Evolutionary conservation across 176 grass and related monocot genomes (phyloP), one percentile per base, ranked within the genome.

Genomic region (Lolium multiflorum): DNA sequence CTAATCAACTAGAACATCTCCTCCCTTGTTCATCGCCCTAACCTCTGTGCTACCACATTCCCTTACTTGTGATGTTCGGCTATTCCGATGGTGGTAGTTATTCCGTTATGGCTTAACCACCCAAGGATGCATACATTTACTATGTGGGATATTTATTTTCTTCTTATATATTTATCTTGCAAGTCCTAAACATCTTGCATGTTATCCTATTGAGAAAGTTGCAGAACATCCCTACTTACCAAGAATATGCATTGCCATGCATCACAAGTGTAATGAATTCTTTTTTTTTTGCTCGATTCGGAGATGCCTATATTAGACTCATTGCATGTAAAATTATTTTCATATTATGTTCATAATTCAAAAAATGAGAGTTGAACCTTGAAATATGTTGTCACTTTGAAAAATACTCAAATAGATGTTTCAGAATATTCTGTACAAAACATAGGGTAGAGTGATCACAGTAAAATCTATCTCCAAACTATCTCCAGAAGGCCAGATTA

Each of bases 231-330:
- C 65, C 71, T 82, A 56, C 54, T 56, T 16, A 14, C 28, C 80
- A 50, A 20, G 37, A 54, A 63, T 35, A 28, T 81, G 59, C 46
- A 41, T 64, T 55, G 28, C 18, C 74, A 54, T 43, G 26, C 0
- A 55, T 82, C 11, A 47, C 31, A 72, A 69, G 21, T 43, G 12
- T 71, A 71, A 71, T 67, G 61, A 65, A 25, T 31, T 39, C 48
- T 84, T 41, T 9, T 16, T 7, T 18, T 7, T 2, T 20, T 20
- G 3, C 31, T 35, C 31, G 14, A 56, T 56, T 18, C 6, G 7
- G 1, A 56, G 16, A 50, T 11, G 48, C 48, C 48, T 50, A 13
- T 50, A 50, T 13, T 50, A 50, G 11, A 50, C 11, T 50, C 48
- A 50, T 50, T 50, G 11, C 48, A 50, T 50, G 10, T 11, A 50